phyloP scores from a whole-genome alignment of 805 yeast species.

The Wickerhamiella shivajii region DNA sequence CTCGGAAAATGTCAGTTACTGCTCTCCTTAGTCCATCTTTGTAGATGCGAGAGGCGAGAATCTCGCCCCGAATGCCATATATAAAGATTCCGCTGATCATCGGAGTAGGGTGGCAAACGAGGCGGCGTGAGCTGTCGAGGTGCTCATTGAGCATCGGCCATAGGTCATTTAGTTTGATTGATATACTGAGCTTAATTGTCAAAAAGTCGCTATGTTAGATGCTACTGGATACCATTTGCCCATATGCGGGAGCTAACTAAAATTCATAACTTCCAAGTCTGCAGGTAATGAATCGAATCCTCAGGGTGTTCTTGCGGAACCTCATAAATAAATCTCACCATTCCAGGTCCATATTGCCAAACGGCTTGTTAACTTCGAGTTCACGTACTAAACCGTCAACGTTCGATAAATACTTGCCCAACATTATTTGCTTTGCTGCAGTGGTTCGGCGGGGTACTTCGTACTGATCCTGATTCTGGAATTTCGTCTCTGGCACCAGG shows the following conservation, averaged over 20 bases:
- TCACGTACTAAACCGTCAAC: constrained; percentile 35
- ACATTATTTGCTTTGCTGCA: constrained; percentile 31
- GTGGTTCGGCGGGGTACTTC: constrained; percentile 26
- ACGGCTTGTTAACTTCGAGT: constrained; percentile 33
- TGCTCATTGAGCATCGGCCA: too few species aligned
- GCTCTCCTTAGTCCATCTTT: constrained; percentile 64
- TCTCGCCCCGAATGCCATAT: constrained; percentile 69
- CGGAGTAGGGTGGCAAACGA: too few species aligned
- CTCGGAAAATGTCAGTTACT: constrained; percentile 77
- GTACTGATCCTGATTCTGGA: constrained; percentile 17
- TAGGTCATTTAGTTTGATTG: too few species aligned
- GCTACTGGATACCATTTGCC: too few species aligned
- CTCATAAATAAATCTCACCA: constrained; percentile 27
- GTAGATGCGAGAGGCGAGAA: constrained; percentile 57
- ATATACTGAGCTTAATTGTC: too few species aligned
- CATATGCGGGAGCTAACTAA: too few species aligned
- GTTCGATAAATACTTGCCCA: constrained; percentile 31
- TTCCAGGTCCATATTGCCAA: constrained; percentile 34
- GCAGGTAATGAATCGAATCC: too few species aligned
- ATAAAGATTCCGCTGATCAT: constrained; percentile 82
- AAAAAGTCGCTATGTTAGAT: too few species aligned
- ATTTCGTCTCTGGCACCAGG: constrained; percentile 41
- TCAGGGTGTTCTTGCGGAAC: too few species aligned
- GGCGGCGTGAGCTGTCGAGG: too few species aligned
- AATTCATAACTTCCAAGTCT: too few species aligned